A percentile compares a stretch with the other conserved stretches of the same genome.
phyloP scores from a whole-genome alignment of 257 asterid species.

The Coffea eugenioides region DNA sequence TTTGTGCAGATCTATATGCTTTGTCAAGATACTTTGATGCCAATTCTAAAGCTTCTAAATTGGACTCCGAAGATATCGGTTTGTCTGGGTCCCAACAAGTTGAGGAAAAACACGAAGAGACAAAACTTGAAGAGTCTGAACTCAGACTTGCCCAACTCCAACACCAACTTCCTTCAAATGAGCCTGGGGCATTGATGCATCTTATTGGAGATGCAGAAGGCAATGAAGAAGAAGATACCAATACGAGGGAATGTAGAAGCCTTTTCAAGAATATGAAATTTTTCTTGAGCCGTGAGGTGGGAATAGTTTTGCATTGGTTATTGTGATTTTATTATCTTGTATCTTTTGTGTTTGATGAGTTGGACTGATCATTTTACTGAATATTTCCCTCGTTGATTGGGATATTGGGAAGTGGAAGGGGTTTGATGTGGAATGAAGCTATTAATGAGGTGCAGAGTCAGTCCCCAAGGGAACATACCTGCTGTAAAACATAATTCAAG shows the following conservation, averaged over 20 bases:
- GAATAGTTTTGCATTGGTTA: conserved; percentile 3
- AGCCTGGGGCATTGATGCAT: conserved; percentile 86
- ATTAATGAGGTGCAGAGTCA: too few relatives aligned
- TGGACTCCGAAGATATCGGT: conserved; percentile 31
- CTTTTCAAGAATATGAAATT: conserved; percentile 71
- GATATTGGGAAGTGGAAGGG: neutral
- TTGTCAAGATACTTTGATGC: conserved; percentile 80
- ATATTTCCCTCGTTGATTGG: neutral
- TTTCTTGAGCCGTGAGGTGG: conserved; percentile 93
- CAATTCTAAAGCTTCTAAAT: conserved; percentile 40
- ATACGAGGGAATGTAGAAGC: conserved; percentile 63
- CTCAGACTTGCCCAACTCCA: conserved; percentile 92
- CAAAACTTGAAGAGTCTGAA: conserved; percentile 60
- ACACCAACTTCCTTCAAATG: conserved; percentile 84
- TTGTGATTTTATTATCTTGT: neutral
- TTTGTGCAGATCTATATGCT: conserved; percentile 87
- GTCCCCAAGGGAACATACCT: too few relatives aligned
- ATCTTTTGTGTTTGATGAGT: neutral
- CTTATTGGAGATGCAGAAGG: conserved; percentile 56
- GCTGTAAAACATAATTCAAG: too few relatives aligned
- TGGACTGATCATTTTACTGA: neutral
- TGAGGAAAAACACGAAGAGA: conserved; percentile 31
- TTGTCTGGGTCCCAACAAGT: conserved; percentile 39
- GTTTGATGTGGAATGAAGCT: neutral
- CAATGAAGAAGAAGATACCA: conserved; percentile 72